Conservation (phyloP, 331 rosid species). For the Pyracantha coccinea region DNA sequence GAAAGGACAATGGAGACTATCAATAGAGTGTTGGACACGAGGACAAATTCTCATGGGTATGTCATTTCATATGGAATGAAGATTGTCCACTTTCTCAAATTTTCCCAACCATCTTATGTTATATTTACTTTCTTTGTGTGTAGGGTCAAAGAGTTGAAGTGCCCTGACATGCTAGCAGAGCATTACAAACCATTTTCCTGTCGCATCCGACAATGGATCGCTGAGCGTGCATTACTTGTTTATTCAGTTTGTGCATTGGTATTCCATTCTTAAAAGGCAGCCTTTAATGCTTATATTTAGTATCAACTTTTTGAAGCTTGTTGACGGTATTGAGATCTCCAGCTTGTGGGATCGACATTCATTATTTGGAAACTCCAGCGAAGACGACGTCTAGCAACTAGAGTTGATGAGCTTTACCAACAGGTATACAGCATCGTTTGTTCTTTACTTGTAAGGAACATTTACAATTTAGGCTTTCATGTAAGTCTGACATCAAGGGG, state of each 20-base stretch:
- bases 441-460: not conserved
- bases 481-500: not conserved
- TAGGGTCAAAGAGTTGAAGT: conserved; percentile 77
- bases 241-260: conserved; percentile 60
- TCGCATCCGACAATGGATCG: conserved; percentile 53
- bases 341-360: conserved; percentile 55
- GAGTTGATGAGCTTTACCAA: conserved; percentile 72
- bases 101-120: not conserved
- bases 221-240: conserved; percentile 35
- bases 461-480: not conserved
- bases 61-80: conserved; percentile 4
- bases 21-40: conserved; percentile 37
- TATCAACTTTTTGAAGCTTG: conserved; percentile 24
- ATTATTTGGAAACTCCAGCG: conserved; percentile 38
- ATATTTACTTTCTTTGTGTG: conserved; percentile 11
- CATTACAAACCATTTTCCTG: conserved; percentile 61
- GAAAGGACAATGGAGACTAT: conserved; percentile 44
- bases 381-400: conserved; percentile 32
- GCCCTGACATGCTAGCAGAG: conserved; percentile 59
- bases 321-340: conserved; percentile 42
- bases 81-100: conserved; percentile 7
- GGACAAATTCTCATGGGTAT: conserved; percentile 59
- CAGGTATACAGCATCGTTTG: conserved; percentile 35
- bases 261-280: conserved; percentile 33
- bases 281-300: conserved; percentile 21